These are phyloP conservation scores for Calonectria pseudoturangicola DNA, from an alignment of 2,329 filamentous ascomycete species.

Conservation along the genomic window DNA sequence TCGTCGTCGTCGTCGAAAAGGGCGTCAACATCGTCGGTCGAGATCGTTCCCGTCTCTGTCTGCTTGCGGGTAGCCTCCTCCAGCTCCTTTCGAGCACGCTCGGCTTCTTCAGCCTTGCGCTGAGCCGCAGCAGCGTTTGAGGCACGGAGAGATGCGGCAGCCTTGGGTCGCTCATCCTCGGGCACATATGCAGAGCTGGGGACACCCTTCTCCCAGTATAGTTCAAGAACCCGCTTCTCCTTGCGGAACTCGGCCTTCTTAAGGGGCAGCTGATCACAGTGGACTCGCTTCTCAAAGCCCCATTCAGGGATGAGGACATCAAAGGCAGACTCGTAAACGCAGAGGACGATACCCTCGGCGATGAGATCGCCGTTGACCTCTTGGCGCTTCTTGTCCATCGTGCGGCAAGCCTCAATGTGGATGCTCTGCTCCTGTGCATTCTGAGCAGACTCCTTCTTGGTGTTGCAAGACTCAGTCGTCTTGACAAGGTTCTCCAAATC, in stretches of 20 bases:
- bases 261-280: slow-evolving; percentile 97
- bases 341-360: slow-evolving; percentile 95
- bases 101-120: slow-evolving; percentile 87
- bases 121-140: slow-evolving; percentile 85
- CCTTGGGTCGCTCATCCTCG: slow-evolving; percentile 96
- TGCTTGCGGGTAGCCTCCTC: slow-evolving; percentile 95
- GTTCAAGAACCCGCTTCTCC: slow-evolving; percentile 92
- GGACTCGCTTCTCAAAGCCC: slow-evolving; percentile 99
- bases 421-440: slow-evolving; percentile 99
- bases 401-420: slow-evolving; percentile 96
- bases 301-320: slow-evolving; percentile 98
- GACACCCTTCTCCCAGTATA: slow-evolving; percentile 99
- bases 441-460: slow-evolving; percentile 98
- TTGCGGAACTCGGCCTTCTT: slow-evolving; percentile 99
- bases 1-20: slow-evolving; percentile 96
- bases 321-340: slow-evolving; percentile 98
- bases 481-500: slow-evolving; percentile 92
- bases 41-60: slow-evolving; percentile 95
- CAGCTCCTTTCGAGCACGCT: slow-evolving; percentile 87
- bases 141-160: slow-evolving; percentile 82
- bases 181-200: slow-evolving; percentile 96
- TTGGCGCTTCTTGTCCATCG: slow-evolving; percentile 93
- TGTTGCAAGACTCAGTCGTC: slow-evolving; percentile 96
- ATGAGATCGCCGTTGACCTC: slow-evolving; percentile 93
- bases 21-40: slow-evolving; percentile 94